phyloP scores from a whole-genome alignment of 768 basidiomycete genomes.

The Boletales sp. region DNA sequence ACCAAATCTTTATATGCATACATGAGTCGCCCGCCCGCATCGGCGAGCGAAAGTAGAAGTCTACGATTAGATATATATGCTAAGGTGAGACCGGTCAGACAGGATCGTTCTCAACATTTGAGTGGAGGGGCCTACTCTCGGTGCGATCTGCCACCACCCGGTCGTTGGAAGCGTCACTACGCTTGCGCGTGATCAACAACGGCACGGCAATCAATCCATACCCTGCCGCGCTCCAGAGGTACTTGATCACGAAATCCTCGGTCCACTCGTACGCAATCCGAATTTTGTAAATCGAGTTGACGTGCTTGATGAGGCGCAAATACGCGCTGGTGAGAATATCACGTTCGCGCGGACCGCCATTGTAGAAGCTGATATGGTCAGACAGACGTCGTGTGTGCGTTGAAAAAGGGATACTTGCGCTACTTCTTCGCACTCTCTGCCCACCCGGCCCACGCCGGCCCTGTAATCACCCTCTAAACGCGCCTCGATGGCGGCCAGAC shows the following conservation, averaged over 20 bases:
- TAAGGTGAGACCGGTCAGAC: constrained; percentile 18
- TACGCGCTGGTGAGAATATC: constrained; percentile 81
- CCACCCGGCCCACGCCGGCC: constrained; percentile 79
- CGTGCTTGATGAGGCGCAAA: constrained; percentile 74
- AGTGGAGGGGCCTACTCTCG: constrained; percentile 36
- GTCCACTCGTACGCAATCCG: constrained; percentile 94
- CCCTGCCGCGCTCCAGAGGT: constrained; percentile 90
- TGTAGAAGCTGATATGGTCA: constrained; percentile 67
- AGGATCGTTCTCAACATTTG: background rate
- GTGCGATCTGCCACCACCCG: constrained; percentile 46
- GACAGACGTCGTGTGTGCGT: background rate
- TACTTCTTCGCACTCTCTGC: constrained; percentile 88
- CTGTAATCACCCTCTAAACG: constrained; percentile 89
- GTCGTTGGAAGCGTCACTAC: constrained; percentile 16
- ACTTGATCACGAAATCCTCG: constrained; percentile 96
- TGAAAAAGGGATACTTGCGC: constrained; percentile 51
- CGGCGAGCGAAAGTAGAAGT: constrained; percentile 89
- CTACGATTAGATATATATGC: constrained; percentile 93
- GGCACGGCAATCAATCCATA: constrained; percentile 92
- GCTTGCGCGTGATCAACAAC: constrained; percentile 62
- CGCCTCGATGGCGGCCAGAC: constrained; percentile 84
- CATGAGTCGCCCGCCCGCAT: constrained; percentile 94
- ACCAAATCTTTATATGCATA: constrained; percentile 95
- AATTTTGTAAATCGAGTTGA: constrained; percentile 93
- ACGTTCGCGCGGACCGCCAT: constrained; percentile 80